phyloP scores from a whole-genome alignment of 106 monocot genomes.

The Dactylorhiza incarnata region DNA sequence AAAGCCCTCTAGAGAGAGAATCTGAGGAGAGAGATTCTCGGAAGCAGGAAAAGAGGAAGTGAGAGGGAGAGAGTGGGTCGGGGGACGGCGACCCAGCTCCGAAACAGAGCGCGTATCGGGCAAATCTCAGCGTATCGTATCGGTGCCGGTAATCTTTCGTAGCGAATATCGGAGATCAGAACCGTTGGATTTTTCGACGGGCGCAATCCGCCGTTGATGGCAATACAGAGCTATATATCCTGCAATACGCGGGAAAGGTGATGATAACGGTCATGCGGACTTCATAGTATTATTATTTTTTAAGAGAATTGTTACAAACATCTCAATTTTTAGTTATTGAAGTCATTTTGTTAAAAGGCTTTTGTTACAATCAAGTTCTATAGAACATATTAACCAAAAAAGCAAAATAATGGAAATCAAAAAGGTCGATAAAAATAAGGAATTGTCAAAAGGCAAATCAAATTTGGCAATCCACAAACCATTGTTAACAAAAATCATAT shows the following conservation, averaged over 20 bases:
- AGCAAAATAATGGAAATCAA: too few relatives aligned
- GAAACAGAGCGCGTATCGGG: slow-evolving; percentile 5
- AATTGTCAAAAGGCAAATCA: too few relatives aligned
- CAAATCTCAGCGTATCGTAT: not conserved
- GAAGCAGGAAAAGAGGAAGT: not conserved
- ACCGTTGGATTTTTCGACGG: not conserved
- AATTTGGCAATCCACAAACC: too few relatives aligned
- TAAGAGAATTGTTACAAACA: too few relatives aligned
- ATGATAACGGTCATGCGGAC: not conserved
- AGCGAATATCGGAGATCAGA: not conserved
- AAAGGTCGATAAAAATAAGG: too few relatives aligned
- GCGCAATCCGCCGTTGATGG: not conserved
- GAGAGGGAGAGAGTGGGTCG: slow-evolving; percentile 5
- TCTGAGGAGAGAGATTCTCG: not conserved
- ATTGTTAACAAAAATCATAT: too few relatives aligned
- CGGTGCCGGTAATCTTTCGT: not conserved
- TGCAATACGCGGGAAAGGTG: not conserved
- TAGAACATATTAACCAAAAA: too few relatives aligned
- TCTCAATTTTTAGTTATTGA: too few relatives aligned
- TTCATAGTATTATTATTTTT: not conserved
- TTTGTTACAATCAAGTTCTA: too few relatives aligned
- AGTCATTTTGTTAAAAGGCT: too few relatives aligned
- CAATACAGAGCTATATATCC: not conserved
- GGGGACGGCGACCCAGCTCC: slow-evolving; percentile 19
- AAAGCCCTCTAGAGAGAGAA: not conserved